Evolutionary conservation across 148 eudicot genomes (phyloP).

Genomic region (Cornus controversa): DNA sequence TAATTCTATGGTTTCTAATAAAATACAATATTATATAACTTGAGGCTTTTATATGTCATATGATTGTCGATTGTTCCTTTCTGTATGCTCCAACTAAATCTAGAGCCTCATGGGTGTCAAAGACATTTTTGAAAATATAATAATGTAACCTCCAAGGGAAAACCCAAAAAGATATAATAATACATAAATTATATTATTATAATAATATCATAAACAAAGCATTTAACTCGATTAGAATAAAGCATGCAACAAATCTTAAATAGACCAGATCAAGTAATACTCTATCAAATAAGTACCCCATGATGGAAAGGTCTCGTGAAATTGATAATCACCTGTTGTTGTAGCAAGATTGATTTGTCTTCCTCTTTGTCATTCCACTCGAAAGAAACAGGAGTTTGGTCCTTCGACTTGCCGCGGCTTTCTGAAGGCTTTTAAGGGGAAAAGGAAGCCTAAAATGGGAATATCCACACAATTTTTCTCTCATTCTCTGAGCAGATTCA

Average conservation of each 20-base stretch:
- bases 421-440: constrained; percentile 53
- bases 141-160: background rate
- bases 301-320: background rate
- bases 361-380: constrained; percentile 76
- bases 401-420: constrained; percentile 53
- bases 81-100: too few species aligned
- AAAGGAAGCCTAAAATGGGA: constrained; percentile 53
- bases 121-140: too few species aligned
- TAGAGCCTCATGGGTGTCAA: too few species aligned
- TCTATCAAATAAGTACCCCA: background rate
- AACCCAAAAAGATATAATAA: background rate
- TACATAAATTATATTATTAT: too few species aligned
- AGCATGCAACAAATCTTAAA: background rate
- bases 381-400: constrained; percentile 56
- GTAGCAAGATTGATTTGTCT: constrained; percentile 55
- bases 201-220: too few species aligned
- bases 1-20: too few species aligned
- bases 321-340: constrained; percentile 40
- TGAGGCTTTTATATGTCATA: too few species aligned
- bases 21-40: too few species aligned
- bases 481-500: constrained; percentile 79
- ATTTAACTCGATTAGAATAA: background rate
- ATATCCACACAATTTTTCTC: constrained; percentile 46
- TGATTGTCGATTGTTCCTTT: too few species aligned
- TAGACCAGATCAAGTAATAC: background rate